Conservation (phyloP, 2,329 filamentous ascomycete species). For the Sporothrix variecibatus region DNA sequence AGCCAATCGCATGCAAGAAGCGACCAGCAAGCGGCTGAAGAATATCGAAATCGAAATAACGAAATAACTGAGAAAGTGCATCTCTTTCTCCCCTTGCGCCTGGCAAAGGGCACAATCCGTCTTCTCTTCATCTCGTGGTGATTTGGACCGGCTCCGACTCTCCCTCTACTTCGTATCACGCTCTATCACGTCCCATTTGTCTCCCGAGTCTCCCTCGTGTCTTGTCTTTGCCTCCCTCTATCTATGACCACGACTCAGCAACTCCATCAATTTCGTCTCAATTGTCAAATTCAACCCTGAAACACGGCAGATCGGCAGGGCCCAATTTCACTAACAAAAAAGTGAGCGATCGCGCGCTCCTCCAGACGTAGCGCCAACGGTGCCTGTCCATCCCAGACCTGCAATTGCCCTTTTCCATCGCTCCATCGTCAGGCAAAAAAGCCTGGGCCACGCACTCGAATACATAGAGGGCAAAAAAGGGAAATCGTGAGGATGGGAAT, state of each 20-base stretch:
- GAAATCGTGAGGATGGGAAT: neutral
- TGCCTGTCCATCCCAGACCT: neutral
- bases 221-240: neutral
- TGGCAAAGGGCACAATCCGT: neutral
- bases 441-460: neutral
- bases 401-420: neutral
- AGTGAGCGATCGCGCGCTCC: constrained; percentile 10
- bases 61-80: no score
- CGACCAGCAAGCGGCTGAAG: neutral
- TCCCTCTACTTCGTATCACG: neutral
- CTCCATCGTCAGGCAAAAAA: neutral
- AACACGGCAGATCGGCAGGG: constrained; percentile 28
- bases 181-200: neutral
- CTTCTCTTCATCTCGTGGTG: neutral
- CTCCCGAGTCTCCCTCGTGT: neutral
- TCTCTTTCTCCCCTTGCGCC: neutral
- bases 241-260: neutral
- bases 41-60: neutral
- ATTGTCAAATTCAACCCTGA: constrained; percentile 17
- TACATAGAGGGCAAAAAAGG: no score
- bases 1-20: constrained; percentile 11
- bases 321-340: constrained; percentile 10
- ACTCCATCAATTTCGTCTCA: neutral
- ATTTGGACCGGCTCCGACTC: neutral
- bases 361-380: constrained; percentile 8